These are phyloP conservation scores for Yamagishiella unicocca DNA, from an alignment of 139 green algal genomes.

Conservation along the genomic window DNA sequence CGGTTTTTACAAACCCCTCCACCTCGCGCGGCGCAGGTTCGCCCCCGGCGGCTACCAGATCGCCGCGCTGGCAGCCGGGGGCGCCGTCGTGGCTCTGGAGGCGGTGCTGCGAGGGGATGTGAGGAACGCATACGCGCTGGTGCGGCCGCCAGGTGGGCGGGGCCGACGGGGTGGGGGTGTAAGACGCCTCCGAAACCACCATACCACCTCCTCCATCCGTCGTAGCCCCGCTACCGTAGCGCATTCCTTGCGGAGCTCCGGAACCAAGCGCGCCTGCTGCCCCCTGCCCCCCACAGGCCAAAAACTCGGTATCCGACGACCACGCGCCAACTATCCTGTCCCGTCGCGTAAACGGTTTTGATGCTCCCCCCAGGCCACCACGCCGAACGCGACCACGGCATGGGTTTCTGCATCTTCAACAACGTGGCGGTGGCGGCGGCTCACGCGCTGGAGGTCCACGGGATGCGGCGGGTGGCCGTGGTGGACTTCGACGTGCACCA, in stretches of 20 bases:
- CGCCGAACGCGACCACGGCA: conserved; percentile 64
- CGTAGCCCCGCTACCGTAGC: too few species aligned
- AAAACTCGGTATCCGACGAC: too few species aligned
- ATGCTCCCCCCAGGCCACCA: conserved; percentile 69
- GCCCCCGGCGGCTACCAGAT: conserved; percentile 51
- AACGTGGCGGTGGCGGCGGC: conserved; percentile 75
- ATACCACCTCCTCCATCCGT: too few species aligned
- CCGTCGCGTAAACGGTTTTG: too few species aligned
- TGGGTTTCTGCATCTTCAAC: conserved; percentile 88
- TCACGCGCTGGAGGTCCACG: conserved; percentile 56
- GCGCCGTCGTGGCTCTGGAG: conserved; percentile 59
- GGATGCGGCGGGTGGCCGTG: conserved; percentile 67
- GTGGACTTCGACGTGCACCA: conserved; percentile 68
- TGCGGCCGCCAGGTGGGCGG: conserved; percentile 55
- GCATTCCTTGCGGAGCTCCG: too few species aligned
- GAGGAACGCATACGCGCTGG: conserved; percentile 54
- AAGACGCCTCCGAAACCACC: too few species aligned
- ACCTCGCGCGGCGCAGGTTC: conserved; percentile 1
- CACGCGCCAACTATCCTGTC: too few species aligned
- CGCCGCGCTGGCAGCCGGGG: conserved; percentile 67
- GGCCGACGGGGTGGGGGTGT: background rate
- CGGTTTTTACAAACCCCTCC: background rate
- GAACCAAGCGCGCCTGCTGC: too few species aligned
- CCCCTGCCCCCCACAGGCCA: too few species aligned
- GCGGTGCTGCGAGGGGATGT: conserved; percentile 61